A percentile compares a stretch with the other conserved stretches of the same genome.
Conservation (phyloP, 306 rosid genomes). For the Cotoneaster glaucophyllus region DNA sequence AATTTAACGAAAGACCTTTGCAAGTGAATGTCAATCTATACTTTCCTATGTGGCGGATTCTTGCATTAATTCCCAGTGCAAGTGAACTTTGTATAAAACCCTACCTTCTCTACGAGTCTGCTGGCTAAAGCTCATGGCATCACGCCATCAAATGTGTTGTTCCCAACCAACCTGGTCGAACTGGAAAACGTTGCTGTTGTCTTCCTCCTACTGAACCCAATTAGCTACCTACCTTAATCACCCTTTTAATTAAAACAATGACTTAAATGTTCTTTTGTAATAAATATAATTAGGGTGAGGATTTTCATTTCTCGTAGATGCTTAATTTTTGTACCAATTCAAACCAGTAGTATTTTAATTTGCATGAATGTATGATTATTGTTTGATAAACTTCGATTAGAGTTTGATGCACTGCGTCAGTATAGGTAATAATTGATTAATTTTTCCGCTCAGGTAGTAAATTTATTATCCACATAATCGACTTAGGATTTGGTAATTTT, state of each 20-base stretch:
- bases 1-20: not conserved
- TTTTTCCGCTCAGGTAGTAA: not conserved
- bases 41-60: not conserved
- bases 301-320: not conserved
- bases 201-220: not conserved
- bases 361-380: not conserved
- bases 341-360: not conserved
- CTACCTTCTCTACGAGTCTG: too few relatives aligned
- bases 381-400: not conserved
- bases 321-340: not conserved
- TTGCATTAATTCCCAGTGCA: not conserved
- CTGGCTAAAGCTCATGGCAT: too few relatives aligned
- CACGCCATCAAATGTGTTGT: conserved; percentile 1
- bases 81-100: not conserved
- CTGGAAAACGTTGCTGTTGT: not conserved
- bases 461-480: not conserved
- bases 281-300: not conserved
- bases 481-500: not conserved
- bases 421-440: not conserved
- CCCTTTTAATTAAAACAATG: not conserved
- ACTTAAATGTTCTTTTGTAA: not conserved
- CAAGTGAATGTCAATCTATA: not conserved
- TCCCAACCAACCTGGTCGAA: conserved; percentile 2
- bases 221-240: not conserved
- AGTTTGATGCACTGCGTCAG: not conserved